Conservation (phyloP, 2,329 filamentous ascomycete species). For the Purpureocillium lavendulum region DNA sequence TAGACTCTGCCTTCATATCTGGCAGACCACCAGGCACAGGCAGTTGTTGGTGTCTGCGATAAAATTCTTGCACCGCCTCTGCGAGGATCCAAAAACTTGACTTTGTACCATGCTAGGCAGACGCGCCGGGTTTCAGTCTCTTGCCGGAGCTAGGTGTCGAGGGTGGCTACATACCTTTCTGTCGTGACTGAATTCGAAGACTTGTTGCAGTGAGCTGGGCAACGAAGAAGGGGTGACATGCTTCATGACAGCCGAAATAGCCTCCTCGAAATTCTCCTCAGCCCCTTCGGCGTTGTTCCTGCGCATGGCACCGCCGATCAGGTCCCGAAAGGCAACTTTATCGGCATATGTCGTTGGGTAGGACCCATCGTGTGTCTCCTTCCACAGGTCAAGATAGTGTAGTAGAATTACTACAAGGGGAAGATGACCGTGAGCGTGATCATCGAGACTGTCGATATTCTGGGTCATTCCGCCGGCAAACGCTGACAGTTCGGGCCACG, state of each 20-base stretch:
- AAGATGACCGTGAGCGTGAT: conserved; percentile 83
- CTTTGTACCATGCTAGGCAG: conserved; percentile 5
- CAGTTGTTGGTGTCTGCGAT: conserved; percentile 61
- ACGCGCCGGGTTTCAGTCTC: neutral
- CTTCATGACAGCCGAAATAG: conserved; percentile 78
- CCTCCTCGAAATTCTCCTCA: conserved; percentile 97
- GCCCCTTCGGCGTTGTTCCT: conserved; percentile 72
- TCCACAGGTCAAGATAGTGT: conserved; percentile 78
- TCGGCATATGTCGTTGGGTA: conserved; percentile 71
- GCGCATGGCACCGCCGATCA: conserved; percentile 60
- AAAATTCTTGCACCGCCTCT: conserved; percentile 69
- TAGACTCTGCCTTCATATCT: conserved; percentile 95
- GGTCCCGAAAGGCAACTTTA: conserved; percentile 72
- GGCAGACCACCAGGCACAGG: conserved; percentile 82
- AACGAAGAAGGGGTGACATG: conserved; percentile 64
- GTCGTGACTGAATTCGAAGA: conserved; percentile 60
- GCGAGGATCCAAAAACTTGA: conserved; percentile 83
- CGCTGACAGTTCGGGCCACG: conserved; percentile 72
- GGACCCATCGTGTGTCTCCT: conserved; percentile 56
- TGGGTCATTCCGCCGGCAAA: conserved; percentile 61
- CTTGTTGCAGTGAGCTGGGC: conserved; percentile 61
- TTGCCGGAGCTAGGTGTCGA: neutral
- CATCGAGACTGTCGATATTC: conserved; percentile 59
- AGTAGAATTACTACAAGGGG: conserved; percentile 80
- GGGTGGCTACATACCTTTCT: conserved; percentile 38